phyloP scores from a whole-genome alignment of 805 yeast genomes.

The Cyberlindnera veronae region DNA sequence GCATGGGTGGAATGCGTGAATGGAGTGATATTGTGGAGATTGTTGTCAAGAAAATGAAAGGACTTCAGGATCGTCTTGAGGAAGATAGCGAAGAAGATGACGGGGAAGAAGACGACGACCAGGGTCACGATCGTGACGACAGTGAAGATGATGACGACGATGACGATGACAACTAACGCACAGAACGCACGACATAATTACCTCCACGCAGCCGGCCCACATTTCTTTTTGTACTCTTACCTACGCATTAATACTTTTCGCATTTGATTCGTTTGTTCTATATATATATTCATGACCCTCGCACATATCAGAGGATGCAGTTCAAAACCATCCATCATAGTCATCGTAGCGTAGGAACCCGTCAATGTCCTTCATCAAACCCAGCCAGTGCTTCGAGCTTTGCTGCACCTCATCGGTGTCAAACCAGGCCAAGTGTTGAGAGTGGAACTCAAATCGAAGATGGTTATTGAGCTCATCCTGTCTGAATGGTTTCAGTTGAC shows the following conservation, averaged over 20 bases:
- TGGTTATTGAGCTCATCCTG: conserved; percentile 24
- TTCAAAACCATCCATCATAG: conserved; percentile 27
- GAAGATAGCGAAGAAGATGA: conserved; percentile 42
- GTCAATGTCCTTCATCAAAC: conserved; percentile 23
- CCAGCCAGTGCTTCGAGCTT: conserved; percentile 18
- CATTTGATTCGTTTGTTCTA: neutral
- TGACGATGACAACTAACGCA: conserved; percentile 3
- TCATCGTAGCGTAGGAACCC: conserved; percentile 20
- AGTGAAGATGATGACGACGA: conserved; percentile 37
- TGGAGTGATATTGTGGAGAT: conserved; percentile 79
- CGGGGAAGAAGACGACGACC: conserved; percentile 38
- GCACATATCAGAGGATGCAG: neutral
- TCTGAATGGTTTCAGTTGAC: conserved; percentile 29
- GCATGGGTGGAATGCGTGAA: conserved; percentile 92
- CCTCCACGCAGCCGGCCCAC: neutral
- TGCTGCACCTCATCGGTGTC: conserved; percentile 17
- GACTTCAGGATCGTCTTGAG: conserved; percentile 29
- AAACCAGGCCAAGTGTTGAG: conserved; percentile 20
- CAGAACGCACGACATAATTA: neutral
- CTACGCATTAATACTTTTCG: neutral
- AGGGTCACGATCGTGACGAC: conserved; percentile 38
- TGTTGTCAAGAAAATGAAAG: conserved; percentile 32
- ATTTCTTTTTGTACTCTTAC: neutral
- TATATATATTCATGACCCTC: too few species aligned
- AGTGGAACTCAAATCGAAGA: conserved; percentile 20